Evolutionary conservation across 2,329 filamentous ascomycete genomes (phyloP), one percentile per base, ranked within the genome.

Genomic region (Diaporthe sp.): DNA sequence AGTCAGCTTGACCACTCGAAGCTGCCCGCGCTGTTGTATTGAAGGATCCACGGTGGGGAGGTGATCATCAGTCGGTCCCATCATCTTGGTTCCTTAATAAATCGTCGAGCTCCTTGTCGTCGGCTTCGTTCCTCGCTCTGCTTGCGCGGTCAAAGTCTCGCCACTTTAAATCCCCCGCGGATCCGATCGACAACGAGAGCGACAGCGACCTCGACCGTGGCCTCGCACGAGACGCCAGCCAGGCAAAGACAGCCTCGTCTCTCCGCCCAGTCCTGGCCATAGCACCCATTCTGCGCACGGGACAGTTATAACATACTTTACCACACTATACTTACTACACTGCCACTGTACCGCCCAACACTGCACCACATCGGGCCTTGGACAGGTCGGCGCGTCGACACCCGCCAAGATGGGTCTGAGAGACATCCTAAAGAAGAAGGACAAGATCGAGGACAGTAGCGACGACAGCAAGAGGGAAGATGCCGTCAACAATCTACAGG

Each of bases 401-500:
- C 30, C 51, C 37, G 47, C 72, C 53, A 71, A 71, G 27, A 90
- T 90, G 86, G 88, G 85, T 22, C 81, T 91, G 73, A 87, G 86
- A 77, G 87, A 89, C 76, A 82, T 88, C 77, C 81, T 91, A 69
- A 88, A 85, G 82, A 90, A 89, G 81, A 90, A 89, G 81, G 85
- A 89, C 74, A 83, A 83, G 76, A 78, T 86, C 69, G 83, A 84
- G 22, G 80, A 82, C 32, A 79, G 78, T 37, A 79, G 78, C 56
- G 82, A 84, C 75, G 79, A 83, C 75, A 70, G 25, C 25, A 53
- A 51, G 68, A 69, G 61, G 61, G 30, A 74, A 27, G 82, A 83
- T 75, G 82, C 84, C 27, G 79, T 83, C 70, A 78, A 82, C 58
- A 81, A 79, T 71, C 81, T 85, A 53, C 81, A 81, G 69, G 81